These are phyloP conservation scores for Neospora caninum DNA, from an alignment of 169 alveolate species.

Conservation along the genomic window DNA sequence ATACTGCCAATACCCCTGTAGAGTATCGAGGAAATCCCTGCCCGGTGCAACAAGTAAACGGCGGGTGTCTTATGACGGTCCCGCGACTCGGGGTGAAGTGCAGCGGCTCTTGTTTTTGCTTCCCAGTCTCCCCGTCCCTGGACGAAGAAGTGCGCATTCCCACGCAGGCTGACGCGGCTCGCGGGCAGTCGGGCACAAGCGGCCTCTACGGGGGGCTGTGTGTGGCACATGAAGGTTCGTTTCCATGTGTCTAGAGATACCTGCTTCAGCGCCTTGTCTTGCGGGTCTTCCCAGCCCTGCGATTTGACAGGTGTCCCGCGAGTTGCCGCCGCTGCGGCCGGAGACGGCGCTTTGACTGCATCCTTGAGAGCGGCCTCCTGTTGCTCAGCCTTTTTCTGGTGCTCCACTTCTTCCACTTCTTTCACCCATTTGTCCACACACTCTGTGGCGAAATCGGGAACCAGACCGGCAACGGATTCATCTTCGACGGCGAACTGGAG, in stretches of 20 bases:
- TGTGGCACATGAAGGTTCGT: too few relatives aligned
- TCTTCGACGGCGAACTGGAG: slow-evolving; percentile 32
- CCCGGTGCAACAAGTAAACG: too few relatives aligned
- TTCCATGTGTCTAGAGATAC: background rate
- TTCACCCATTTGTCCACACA: slow-evolving; percentile 31
- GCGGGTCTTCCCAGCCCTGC: background rate
- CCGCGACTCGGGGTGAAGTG: too few relatives aligned
- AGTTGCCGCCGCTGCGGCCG: background rate
- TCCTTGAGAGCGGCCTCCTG: slow-evolving; percentile 11
- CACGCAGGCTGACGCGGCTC: too few relatives aligned
- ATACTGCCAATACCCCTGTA: too few relatives aligned
- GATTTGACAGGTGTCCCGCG: background rate
- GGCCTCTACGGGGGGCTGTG: too few relatives aligned
- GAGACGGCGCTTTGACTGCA: background rate
- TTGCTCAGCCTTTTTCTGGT: background rate
- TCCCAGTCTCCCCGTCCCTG: too few relatives aligned
- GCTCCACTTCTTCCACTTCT: slow-evolving; percentile 17
- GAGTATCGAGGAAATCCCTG: too few relatives aligned
- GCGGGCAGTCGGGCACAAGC: too few relatives aligned
- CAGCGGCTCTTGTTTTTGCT: too few relatives aligned
- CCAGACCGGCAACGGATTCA: background rate
- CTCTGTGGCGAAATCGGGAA: slow-evolving; percentile 6
- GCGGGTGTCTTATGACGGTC: too few relatives aligned
- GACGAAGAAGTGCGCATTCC: too few relatives aligned
- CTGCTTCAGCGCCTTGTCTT: slow-evolving; percentile 17